These are phyloP conservation scores for Solanum acaule DNA, from an alignment of 257 asterid genomes.

Conservation along the genomic window DNA sequence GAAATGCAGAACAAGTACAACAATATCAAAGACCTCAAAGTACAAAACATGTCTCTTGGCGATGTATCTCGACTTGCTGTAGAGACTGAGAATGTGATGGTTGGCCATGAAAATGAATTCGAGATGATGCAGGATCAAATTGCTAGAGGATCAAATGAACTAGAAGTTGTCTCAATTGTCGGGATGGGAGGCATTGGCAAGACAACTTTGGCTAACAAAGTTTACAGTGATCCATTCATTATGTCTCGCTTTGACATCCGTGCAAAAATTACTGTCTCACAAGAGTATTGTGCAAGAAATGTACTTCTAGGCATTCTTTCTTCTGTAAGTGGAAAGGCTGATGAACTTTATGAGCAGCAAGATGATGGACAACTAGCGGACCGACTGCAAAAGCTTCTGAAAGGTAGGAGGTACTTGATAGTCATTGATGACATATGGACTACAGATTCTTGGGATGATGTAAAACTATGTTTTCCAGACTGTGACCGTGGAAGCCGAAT, in stretches of 20 bases:
- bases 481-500: background rate
- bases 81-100: background rate
- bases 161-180: background rate
- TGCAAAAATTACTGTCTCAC: background rate
- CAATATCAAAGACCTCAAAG: background rate
- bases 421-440: constrained; percentile 10
- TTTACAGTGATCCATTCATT: background rate
- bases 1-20: background rate
- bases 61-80: too few species aligned
- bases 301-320: too few species aligned
- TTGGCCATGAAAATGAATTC: background rate
- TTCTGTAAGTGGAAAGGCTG: too few species aligned
- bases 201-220: too few species aligned
- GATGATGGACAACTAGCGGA: background rate
- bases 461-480: background rate
- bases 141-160: background rate
- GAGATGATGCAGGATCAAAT: background rate
- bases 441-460: background rate
- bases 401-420: background rate
- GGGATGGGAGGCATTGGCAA: too few species aligned
- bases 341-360: too few species aligned
- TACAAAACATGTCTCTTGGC: too few species aligned
- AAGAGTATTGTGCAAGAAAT: too few species aligned
- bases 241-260: background rate
- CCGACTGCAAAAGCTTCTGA: background rate